A percentile compares a stretch with the other conserved stretches of the same genome.
Conservation (phyloP, 768 basidiomycete species). For the Rhodotorula toruloides region DNA sequence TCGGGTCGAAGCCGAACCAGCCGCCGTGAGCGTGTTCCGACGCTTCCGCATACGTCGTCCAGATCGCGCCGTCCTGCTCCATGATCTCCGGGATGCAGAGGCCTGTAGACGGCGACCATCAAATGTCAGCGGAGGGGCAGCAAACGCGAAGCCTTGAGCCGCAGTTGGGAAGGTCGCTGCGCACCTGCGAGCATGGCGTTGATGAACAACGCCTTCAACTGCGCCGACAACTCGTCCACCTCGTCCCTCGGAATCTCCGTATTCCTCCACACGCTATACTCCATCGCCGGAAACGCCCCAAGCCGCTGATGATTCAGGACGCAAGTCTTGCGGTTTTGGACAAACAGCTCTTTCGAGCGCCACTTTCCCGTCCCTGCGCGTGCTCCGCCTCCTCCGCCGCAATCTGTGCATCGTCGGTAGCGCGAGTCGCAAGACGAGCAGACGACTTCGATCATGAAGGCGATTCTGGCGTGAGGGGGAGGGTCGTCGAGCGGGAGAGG, state of each 20-base stretch:
- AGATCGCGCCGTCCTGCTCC: conserved; percentile 30
- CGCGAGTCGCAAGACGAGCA: conserved; percentile 20
- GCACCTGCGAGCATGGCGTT: conserved; percentile 22
- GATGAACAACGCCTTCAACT: conserved; percentile 10
- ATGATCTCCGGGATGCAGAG: conserved; percentile 39
- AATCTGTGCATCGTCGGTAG: conserved; percentile 30
- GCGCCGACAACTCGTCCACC: conserved; percentile 3
- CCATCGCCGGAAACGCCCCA: conserved; percentile 21
- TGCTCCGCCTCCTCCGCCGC: conserved; percentile 46
- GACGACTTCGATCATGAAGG: conserved; percentile 28
- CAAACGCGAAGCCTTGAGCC: too few relatives aligned
- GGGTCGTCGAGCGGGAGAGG: conserved; percentile 12
- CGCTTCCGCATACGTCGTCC: conserved; percentile 7
- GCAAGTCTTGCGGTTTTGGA: conserved; percentile 46
- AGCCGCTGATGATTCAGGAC: conserved; percentile 43
- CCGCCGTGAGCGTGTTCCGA: not conserved
- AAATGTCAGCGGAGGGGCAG: not conserved
- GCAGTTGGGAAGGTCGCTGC: not conserved
- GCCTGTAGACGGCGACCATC: not conserved
- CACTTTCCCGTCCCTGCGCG: conserved; percentile 47
- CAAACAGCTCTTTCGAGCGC: conserved; percentile 47
- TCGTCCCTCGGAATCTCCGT: conserved; percentile 22
- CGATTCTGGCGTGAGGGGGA: not conserved
- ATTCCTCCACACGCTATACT: conserved; percentile 16
- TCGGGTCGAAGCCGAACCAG: conserved; percentile 13